phyloP scores from a whole-genome alignment of 495 filamentous ascomycete species.

The Penicillium antarcticum region DNA sequence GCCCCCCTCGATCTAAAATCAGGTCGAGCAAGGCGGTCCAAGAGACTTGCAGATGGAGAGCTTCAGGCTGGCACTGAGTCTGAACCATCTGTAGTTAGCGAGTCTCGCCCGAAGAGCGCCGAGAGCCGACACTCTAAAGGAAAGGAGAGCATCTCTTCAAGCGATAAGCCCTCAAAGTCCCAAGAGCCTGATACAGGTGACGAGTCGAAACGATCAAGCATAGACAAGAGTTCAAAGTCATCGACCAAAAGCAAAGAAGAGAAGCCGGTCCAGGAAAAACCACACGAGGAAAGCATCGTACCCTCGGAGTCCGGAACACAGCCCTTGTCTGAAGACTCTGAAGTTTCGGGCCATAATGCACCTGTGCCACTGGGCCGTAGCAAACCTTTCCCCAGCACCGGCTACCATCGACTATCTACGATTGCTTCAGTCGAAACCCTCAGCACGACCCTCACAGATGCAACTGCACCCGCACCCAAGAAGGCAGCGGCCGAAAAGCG shows the following conservation, averaged over 20 bases:
- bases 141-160: constrained; percentile 14
- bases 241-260: constrained; percentile 8
- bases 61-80: constrained; percentile 12
- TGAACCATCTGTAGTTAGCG: constrained; percentile 21
- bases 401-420: constrained; percentile 67
- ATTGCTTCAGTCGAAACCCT: constrained; percentile 65
- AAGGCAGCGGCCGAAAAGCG: not conserved
- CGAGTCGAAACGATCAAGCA: constrained; percentile 7
- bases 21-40: constrained; percentile 26
- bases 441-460: constrained; percentile 41
- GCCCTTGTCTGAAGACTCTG: constrained; percentile 33
- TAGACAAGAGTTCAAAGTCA: constrained; percentile 1
- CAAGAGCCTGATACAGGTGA: constrained; percentile 4
- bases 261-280: constrained; percentile 15
- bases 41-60: constrained; percentile 20
- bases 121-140: constrained; percentile 26
- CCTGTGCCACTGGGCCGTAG: constrained; percentile 39
- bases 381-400: constrained; percentile 60
- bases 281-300: constrained; percentile 20
- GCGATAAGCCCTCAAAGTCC: constrained; percentile 11
- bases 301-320: constrained; percentile 27
- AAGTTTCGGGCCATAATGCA: constrained; percentile 38
- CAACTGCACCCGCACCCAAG: constrained; percentile 8
- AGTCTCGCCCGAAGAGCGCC: constrained; percentile 20
- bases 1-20: constrained; percentile 41